Base-by-base conservation (phyloP, 108 stramenopile genomes). In the Chaetoceros muelleri region DNA sequence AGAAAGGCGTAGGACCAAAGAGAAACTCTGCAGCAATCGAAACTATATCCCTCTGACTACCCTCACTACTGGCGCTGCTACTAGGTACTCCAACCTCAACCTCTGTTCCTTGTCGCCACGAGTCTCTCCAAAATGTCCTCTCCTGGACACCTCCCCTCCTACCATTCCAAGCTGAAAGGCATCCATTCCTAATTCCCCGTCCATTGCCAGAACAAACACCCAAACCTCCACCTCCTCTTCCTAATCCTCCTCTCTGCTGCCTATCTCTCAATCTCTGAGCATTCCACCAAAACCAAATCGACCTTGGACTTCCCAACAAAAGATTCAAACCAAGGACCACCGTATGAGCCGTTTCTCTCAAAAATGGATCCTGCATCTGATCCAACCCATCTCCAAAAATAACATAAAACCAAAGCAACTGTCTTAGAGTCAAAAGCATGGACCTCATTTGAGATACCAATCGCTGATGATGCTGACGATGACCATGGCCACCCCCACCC, bases 361-460 rank as follows among this genome's bases (percentile, higher is more conserved):
- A 65, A 58, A 85, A 84, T 3, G 81, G 82, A 67, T 84, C 86
- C 58, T 72, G 73, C 26, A 66, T 52, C 30, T 67, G 60, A 30
- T 53, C 49, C 30, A 55, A 60, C 1, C 66, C 74, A 44, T 71
- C 76, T 23, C 81, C 87, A 54, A 84, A 87, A 44, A 92, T 72
- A 47, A 84, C 84, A 71, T 85, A 92, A 22, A 74, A 74, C 82
- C 84, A 87, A 1, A 92, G 68, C 48, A 92, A 58, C 56, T 92
- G 82, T 23, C 90, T 76, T 49, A 87, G 40, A 50, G 80, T 69
- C 48, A 71, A 58, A 48, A 79, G 72, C 27, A 87, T 29, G 29
- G 48, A 59, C 13, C 73, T 65, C 25, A 92, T 46, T 56, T 75
- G 75, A 48, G 72, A 70, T 59, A 76, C 65, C 5, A 85, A 49